These are phyloP conservation scores for Colletotrichum abscissum DNA, from an alignment of 2,329 filamentous ascomycete genomes.

Conservation along the genomic window DNA sequence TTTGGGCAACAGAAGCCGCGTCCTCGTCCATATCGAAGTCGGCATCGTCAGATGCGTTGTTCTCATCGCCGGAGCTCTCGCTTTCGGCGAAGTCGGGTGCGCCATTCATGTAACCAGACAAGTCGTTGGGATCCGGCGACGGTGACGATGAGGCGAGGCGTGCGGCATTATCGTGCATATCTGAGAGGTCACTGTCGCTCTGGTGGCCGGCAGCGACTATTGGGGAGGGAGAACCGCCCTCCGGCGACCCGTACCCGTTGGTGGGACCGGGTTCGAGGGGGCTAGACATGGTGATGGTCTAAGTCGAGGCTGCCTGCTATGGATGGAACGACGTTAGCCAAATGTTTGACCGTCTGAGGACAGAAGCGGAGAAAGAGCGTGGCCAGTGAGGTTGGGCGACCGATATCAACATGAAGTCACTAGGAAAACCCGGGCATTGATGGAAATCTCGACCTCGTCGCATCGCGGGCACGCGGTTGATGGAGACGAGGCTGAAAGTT, in stretches of 20 bases:
- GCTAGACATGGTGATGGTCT: constrained; percentile 73
- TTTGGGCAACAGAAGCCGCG: constrained; percentile 53
- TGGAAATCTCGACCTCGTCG: constrained; percentile 54
- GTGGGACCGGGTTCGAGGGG: constrained; percentile 70
- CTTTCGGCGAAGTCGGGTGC: constrained; percentile 56
- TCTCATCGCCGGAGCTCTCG: constrained; percentile 61
- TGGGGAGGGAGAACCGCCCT: constrained; percentile 56
- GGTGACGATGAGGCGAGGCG: constrained; percentile 56
- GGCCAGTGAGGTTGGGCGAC: constrained; percentile 53
- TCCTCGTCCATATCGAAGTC: constrained; percentile 80
- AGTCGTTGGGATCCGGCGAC: constrained; percentile 56
- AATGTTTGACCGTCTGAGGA: constrained; percentile 26
- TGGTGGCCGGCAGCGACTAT: constrained; percentile 56
- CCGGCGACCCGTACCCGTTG: constrained; percentile 74
- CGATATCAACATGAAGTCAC: constrained; percentile 36
- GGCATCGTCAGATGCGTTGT: constrained; percentile 70
- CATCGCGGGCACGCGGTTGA: constrained; percentile 54
- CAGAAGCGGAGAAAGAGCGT: constrained; percentile 48
- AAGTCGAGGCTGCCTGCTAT: constrained; percentile 66
- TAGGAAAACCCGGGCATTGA: constrained; percentile 56
- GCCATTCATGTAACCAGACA: constrained; percentile 52
- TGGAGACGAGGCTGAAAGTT: constrained; percentile 60
- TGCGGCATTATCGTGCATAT: constrained; percentile 70
- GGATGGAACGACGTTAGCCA: constrained; percentile 50
- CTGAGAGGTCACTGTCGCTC: constrained; percentile 82